Evolutionary conservation across 2,329 filamentous ascomycete genomes (phyloP), one percentile per base, ranked within the genome.

Genomic region (Mycogone perniciosa): DNA sequence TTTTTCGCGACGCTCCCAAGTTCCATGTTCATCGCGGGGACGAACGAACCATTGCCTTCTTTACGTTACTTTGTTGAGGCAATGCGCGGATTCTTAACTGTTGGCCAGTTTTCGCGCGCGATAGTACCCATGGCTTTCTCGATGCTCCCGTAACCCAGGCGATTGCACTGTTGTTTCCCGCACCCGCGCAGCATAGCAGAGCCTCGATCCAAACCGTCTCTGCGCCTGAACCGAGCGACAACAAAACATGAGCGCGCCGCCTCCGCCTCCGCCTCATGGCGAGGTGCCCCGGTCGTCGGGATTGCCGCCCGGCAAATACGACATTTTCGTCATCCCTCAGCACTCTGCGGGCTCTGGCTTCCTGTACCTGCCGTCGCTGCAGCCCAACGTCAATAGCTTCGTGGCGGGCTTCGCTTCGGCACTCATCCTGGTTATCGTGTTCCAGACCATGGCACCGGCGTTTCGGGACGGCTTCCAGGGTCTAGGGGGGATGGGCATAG

Each of bases 251-350:
- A 51, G 44, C 31, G 44, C 48, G 60, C 86, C 86, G 56, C 90
- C 90, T 57, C 89, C 89, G 59, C 88, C 88, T 58, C 90, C 90
- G 64, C 89, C 89, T 56, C 90, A 96, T 72, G 89, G 90, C 69
- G 78, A 83, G 64, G 85, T 83, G 59, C 87, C 89, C 45, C 85
- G 85, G 67, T 76, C 81, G 35, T 68, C 75, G 11, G 86, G 87
- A 51, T 75, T 96, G 44, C 92, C 92, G 3, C 79, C 87, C 1
- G 91, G 92, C 50, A 95, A 93, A 66, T 97, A 96, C 70, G 92
- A 97, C 73, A 95, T 97, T 65, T 96, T 96, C 73, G 86, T 96
- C 66, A 91, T 97, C 62, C 92, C 92, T 6, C 89, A 91, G 43
- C 90, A 96, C 68, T 92, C 90, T 8, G 80, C 91, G 6, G 92